Percentiles rank a stretch among this genome's conserved stretches.
Evolutionary conservation across 495 filamentous ascomycete genomes (phyloP).

Genomic region (Aspergillus asperescens): DNA sequence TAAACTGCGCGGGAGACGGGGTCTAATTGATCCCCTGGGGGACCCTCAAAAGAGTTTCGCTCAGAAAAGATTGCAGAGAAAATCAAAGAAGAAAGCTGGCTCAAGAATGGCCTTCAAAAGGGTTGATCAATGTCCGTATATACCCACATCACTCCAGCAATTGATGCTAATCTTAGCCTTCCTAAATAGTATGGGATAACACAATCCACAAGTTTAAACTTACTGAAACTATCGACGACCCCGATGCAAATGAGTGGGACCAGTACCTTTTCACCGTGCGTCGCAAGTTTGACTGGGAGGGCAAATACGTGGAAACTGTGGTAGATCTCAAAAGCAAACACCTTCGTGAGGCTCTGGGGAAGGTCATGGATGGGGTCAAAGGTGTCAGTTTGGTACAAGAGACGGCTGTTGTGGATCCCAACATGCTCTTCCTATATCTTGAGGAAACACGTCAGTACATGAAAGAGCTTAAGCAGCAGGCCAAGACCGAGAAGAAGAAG

Average conservation of each 20-base stretch:
- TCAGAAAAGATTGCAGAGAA: background rate
- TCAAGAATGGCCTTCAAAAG: constrained; percentile 77
- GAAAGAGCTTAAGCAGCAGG: constrained; percentile 60
- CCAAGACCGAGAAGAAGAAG: constrained; percentile 60
- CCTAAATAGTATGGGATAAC: constrained; percentile 59
- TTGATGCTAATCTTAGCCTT: background rate
- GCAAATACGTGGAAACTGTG: constrained; percentile 71
- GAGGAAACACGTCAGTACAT: constrained; percentile 65
- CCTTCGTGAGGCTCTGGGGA: constrained; percentile 65
- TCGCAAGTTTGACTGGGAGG: constrained; percentile 81
- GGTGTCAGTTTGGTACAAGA: constrained; percentile 77
- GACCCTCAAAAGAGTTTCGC: constrained; percentile 19
- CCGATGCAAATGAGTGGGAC: constrained; percentile 69
- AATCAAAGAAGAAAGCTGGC: constrained; percentile 40
- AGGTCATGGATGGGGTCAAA: constrained; percentile 77
- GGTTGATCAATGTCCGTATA: constrained; percentile 64
- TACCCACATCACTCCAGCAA: background rate
- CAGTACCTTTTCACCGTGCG: constrained; percentile 84
- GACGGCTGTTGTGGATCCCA: constrained; percentile 73
- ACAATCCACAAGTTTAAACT: constrained; percentile 79
- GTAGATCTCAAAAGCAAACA: constrained; percentile 84
- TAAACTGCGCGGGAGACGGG: constrained; percentile 20
- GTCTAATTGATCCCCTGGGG: constrained; percentile 8
- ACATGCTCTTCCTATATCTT: constrained; percentile 83
- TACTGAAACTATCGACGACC: constrained; percentile 70